Evolutionary conservation across 805 yeast genomes (phyloP).

Genomic region (Nakazawaea anatomiae): DNA sequence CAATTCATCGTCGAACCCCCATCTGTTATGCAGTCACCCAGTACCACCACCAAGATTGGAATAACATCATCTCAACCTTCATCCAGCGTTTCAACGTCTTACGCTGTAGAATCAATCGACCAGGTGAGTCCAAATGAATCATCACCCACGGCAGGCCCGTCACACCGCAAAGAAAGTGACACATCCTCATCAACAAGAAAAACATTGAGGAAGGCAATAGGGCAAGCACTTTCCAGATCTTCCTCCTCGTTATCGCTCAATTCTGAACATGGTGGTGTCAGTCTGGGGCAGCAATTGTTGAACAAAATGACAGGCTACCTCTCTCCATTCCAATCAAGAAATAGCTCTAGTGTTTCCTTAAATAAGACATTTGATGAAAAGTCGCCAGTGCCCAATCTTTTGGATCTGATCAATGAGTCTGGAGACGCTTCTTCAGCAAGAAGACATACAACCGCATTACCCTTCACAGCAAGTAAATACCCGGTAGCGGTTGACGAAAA

Average conservation of each 20-base stretch:
- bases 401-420: background rate
- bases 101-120: background rate
- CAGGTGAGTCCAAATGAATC: background rate
- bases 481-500: constrained; percentile 4
- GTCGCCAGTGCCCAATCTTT: background rate
- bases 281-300: background rate
- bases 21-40: background rate
- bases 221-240: background rate
- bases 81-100: background rate
- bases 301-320: background rate
- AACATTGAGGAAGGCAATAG: background rate
- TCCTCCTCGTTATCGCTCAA: background rate
- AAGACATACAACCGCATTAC: constrained; percentile 4
- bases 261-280: background rate
- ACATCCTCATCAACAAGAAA: background rate
- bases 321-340: constrained; percentile 5
- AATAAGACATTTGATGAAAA: background rate
- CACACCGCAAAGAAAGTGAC: background rate
- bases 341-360: background rate
- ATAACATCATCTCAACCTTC: background rate
- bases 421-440: background rate
- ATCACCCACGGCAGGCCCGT: background rate
- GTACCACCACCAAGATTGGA: background rate
- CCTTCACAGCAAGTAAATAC: background rate
- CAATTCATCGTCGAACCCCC: background rate